phyloP scores from a whole-genome alignment of 306 rosid species.

The Gynostemma pentaphyllum region DNA sequence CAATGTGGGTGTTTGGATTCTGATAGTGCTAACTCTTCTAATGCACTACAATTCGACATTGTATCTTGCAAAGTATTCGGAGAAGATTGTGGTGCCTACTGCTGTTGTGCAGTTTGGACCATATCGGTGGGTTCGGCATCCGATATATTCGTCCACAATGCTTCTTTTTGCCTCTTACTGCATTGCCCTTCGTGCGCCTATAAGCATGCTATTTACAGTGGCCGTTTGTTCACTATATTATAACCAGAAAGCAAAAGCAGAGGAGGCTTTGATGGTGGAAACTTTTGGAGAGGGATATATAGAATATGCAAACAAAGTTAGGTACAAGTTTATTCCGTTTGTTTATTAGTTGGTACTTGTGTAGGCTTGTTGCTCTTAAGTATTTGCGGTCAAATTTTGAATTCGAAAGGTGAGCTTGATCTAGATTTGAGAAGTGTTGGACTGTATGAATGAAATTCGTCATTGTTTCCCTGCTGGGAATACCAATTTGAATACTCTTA shows the following conservation, averaged over 20 bases:
- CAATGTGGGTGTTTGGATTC: constrained; percentile 56
- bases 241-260: constrained; percentile 67
- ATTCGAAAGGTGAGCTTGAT: not conserved
- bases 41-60: constrained; percentile 78
- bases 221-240: constrained; percentile 69
- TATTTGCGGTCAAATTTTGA: not conserved
- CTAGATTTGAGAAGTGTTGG: not conserved
- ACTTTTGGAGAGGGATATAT: constrained; percentile 57
- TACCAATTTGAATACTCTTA: not conserved
- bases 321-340: constrained; percentile 75
- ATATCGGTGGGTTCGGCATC: constrained; percentile 86
- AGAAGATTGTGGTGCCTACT: constrained; percentile 78
- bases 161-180: constrained; percentile 63
- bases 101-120: constrained; percentile 94
- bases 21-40: constrained; percentile 46
- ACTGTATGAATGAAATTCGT: not conserved
- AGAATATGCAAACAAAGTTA: constrained; percentile 67
- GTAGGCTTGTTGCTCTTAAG: not conserved
- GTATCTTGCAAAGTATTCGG: constrained; percentile 81
- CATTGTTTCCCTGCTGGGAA: not conserved
- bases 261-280: constrained; percentile 90
- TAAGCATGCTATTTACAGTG: constrained; percentile 45
- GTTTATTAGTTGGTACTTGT: constrained; percentile 36
- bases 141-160: constrained; percentile 68
- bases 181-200: constrained; percentile 67